Evolutionary conservation across 2,329 filamentous ascomycete species (phyloP), one percentile per base, ranked within the genome.

Genomic region (Colletotrichum caudatum): DNA sequence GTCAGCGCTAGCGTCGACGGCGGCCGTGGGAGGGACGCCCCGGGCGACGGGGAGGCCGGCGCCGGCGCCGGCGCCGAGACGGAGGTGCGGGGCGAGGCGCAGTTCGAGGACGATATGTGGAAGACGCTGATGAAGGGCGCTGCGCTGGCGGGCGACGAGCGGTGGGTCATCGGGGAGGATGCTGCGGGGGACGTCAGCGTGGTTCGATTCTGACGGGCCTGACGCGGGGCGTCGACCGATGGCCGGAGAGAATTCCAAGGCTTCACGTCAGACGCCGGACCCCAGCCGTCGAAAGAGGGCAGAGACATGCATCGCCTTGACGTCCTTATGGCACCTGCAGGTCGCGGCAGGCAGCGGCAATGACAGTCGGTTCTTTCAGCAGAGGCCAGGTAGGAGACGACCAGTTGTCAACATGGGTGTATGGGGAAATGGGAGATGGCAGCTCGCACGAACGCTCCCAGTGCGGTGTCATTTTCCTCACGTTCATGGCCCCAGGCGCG

Each of bases 121-220:
- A 76, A 77, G 26, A 81, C 87, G 76, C 76, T 91, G 44, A 79
- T 88, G 58, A 83, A 77, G 1, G 87, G 84, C 75, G 89, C 87
- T 1, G 83, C 82, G 71, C 87, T 92, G 20, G 84, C 80, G 46
- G 90, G 89, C 1, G 87, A 90, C 72, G 89, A 91, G 78, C 79
- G 87, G 66, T 91, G 89, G 84, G 64, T 91, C n/a, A 78, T 91
- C 14, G 89, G 90, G 0, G 87, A 91, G 79, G 89, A 89, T 76
- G 73, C 74, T 1, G 76, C 81, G 11, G 83, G 86, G 41, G 82
- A 84, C 71, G 77, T 91, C 57, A 87, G 88, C 0, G 79, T 91
- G 66, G 80, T 87, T 70, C 78, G 84, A 66, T 91, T 91, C 72
- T 85, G 75, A 80, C 63, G 68, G 59, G 69, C 33, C 69, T 59